phyloP scores from a whole-genome alignment of 164 flowering plant genomes.

The Liriodendron chinense region DNA sequence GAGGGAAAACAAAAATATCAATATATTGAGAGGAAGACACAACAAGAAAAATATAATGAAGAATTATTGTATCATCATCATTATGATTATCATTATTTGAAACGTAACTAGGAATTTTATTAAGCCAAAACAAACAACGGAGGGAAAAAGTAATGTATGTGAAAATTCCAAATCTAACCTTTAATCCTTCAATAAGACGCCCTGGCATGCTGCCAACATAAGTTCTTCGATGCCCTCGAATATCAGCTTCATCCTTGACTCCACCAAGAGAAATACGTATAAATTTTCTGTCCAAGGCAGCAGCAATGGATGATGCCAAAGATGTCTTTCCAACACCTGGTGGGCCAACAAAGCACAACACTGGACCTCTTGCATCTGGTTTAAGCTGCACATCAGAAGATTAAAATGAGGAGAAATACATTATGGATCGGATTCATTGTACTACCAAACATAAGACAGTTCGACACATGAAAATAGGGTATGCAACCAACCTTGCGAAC shows the following conservation, averaged over 20 bases:
- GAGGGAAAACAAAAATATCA: no score
- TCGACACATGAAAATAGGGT: not conserved
- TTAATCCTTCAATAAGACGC: constrained; percentile 94
- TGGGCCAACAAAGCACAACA: constrained; percentile 97
- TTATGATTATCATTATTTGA: no score
- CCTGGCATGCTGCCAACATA: constrained; percentile 99
- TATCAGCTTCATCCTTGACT: constrained; percentile 99
- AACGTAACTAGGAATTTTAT: no score
- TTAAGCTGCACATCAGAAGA: constrained; percentile 66
- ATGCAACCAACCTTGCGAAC: constrained; percentile 80
- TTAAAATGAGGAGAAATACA: constrained; percentile 3
- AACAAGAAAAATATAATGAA: no score
- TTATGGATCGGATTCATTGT: not conserved
- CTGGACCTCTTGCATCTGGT: constrained; percentile 99
- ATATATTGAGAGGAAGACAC: no score
- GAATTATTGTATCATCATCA: no score
- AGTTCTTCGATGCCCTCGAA: constrained; percentile 97
- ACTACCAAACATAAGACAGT: not conserved
- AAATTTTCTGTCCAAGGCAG: constrained; percentile 92
- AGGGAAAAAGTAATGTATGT: not conserved
- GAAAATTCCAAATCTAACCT: constrained; percentile 42
- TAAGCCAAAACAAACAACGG: no score
- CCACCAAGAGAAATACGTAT: constrained; percentile 97
- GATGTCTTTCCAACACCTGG: constrained; percentile 99
- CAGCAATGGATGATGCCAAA: constrained; percentile 95